These are phyloP conservation scores for Prunus campanulata DNA, from an alignment of 306 rosid species.

Conservation along the genomic window DNA sequence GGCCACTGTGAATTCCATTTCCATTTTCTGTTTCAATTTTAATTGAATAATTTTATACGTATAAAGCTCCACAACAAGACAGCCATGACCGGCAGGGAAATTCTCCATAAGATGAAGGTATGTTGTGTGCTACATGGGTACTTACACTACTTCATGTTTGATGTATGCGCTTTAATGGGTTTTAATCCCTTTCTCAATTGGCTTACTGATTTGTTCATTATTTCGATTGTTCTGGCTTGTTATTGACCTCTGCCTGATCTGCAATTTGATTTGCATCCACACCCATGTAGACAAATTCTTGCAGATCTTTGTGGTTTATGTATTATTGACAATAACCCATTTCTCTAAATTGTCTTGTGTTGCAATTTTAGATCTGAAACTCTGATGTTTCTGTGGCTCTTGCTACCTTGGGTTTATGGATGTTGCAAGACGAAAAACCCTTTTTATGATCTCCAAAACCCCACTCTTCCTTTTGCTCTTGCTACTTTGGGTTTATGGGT, in stretches of 20 bases:
- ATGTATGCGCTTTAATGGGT: background rate
- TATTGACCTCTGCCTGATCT: background rate
- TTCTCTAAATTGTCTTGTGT: background rate
- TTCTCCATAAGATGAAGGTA: conserved; percentile 86
- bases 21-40: background rate
- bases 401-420: conserved; percentile 11
- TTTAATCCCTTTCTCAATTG: background rate
- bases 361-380: conserved; percentile 15
- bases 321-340: background rate
- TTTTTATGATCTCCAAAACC: background rate
- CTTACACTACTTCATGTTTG: background rate
- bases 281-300: background rate
- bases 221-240: background rate
- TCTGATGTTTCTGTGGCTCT: background rate
- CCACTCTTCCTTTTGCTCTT: background rate
- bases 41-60: background rate
- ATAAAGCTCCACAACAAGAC: background rate
- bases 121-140: background rate
- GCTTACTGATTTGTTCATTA: background rate
- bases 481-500: background rate
- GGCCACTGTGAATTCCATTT: conserved; percentile 13
- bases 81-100: conserved; percentile 69
- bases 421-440: background rate
- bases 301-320: background rate
- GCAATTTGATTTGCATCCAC: background rate